Base-by-base conservation (phyloP, 2,329 filamentous ascomycete species). In the Ciborinia camelliae region DNA sequence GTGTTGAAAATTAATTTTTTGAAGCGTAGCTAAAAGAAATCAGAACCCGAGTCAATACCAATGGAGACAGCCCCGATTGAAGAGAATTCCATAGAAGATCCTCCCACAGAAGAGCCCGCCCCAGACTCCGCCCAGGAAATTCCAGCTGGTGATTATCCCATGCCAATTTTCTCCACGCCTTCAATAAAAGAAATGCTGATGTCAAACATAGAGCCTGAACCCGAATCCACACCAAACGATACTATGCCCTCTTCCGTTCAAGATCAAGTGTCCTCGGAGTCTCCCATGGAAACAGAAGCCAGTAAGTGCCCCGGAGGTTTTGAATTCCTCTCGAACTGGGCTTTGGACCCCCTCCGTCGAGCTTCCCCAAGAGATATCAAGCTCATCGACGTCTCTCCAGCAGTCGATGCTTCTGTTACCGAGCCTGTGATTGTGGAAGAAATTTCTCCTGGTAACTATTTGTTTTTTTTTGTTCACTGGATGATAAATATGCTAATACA, bases 401-500 rank as follows among this genome's bases (percentile, higher is more conserved):
- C 15, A 47, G 37, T 18, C 18, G n/a, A 47, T 14, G 37, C 28
- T 10, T 6, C 48, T 14, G 14, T 52, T 45, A 4, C 20, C 30
- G 39, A 45, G 41, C 41, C 28, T 58, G 41, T 57, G 9, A 26
- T 23, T 32, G 20, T 47, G n/a, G 48, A 53, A 53, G 48, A 47
- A 35, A 35, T 12, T 39, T 7, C 20, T 32, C 28, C 28, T 28
- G 48, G 60, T 62, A 62, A 4, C 28, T 43, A 8, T 30, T 14
- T 26, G 7, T 37, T 39, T 51, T n/a, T 20, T 18, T 20, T 32
- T 15, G 2, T 23, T 59, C 43, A 26, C n/a, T 8, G n/a, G 28
- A n/a, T 62, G 47, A 35, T 12, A 54, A 45, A 53, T 35, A 54
- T 43, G 39, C n/a, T 62, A 52, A 62, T 45, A 37, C 28, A n/a